Conservation (phyloP, 441 rosid genomes). For the Breynia disticha region DNA sequence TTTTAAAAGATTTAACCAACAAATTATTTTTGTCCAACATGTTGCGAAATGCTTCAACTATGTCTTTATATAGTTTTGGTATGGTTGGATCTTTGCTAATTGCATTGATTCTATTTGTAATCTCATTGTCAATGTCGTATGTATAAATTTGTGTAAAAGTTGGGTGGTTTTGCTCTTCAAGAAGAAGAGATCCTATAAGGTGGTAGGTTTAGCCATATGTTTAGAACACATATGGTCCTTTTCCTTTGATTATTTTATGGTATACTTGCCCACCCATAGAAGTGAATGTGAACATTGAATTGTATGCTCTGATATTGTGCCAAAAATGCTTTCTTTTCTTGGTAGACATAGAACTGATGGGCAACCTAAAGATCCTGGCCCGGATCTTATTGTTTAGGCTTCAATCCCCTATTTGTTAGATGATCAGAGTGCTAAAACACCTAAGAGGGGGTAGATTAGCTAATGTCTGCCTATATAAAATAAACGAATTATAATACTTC, state of each 20-base stretch:
- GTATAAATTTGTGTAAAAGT: constrained; percentile 4
- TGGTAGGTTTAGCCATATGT: constrained; percentile 5
- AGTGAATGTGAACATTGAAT: constrained; percentile 4
- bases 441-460: no score
- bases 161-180: neutral
- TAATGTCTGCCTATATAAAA: no score
- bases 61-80: no score
- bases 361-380: no score
- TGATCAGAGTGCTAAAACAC: no score
- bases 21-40: constrained; percentile 4
- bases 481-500: no score
- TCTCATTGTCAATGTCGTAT: constrained; percentile 2
- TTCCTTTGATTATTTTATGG: neutral
- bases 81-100: no score
- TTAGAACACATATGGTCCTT: neutral
- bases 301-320: neutral
- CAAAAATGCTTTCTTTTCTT: no score
- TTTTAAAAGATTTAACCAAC: neutral
- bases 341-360: no score
- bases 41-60: neutral
- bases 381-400: no score
- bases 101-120: neutral
- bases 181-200: constrained; percentile 2
- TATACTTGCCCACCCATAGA: neutral
- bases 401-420: no score